These are phyloP conservation scores for Schizophyllum amplum DNA, from an alignment of 1,284 basidiomycete genomes.

Conservation along the genomic window DNA sequence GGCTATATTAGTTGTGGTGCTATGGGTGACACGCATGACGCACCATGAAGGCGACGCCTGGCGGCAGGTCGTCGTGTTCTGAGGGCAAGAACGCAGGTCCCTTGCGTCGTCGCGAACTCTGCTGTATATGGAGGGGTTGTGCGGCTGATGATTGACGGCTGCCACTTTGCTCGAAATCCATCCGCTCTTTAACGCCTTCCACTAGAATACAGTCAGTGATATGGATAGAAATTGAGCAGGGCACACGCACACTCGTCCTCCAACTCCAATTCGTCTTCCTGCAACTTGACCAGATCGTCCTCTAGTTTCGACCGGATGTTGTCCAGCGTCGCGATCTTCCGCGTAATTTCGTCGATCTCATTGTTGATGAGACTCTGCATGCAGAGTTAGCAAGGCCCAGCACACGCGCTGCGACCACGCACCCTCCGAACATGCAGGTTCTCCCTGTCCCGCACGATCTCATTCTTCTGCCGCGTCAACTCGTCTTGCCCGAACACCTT, in stretches of 20 bases:
- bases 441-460: constrained; percentile 85
- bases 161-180: constrained; percentile 56
- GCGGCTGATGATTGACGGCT: constrained; percentile 27
- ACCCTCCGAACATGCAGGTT: constrained; percentile 83
- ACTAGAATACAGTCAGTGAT: constrained; percentile 36
- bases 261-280: constrained; percentile 93
- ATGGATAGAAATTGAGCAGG: neutral
- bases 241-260: constrained; percentile 79
- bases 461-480: constrained; percentile 70
- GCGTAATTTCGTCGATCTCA: constrained; percentile 82
- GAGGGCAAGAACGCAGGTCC: constrained; percentile 94
- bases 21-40: constrained; percentile 12
- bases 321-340: constrained; percentile 84
- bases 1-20: constrained; percentile 1
- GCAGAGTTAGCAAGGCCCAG: constrained; percentile 10
- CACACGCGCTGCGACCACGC: constrained; percentile 26
- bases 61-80: constrained; percentile 93
- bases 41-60: constrained; percentile 96
- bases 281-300: constrained; percentile 76
- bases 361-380: constrained; percentile 69
- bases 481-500: constrained; percentile 79
- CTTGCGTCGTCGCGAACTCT: constrained; percentile 69
- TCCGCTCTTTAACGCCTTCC: constrained; percentile 79
- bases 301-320: constrained; percentile 77
- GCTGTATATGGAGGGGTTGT: constrained; percentile 39